Percentiles rank a stretch among this genome's conserved stretches.
phyloP scores from a whole-genome alignment of 495 filamentous ascomycete species.

The Aspergillus diversus region DNA sequence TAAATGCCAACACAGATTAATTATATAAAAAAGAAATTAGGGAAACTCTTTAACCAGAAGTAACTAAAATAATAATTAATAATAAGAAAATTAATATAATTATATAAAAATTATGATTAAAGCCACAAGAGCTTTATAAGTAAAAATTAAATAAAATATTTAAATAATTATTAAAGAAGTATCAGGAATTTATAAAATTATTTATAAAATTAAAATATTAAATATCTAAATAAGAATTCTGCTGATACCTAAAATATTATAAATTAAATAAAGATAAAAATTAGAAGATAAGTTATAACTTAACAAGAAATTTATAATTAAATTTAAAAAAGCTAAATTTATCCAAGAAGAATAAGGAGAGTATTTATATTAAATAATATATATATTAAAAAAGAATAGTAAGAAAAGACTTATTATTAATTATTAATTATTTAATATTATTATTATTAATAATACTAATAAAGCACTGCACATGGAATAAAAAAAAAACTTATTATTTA shows the following conservation, averaged over 20 bases:
- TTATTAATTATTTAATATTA: neutral
- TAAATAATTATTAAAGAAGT: neutral
- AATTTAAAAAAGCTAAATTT: neutral
- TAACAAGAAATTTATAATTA: neutral
- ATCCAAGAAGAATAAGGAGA: too few relatives aligned
- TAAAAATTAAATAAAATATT: too few relatives aligned
- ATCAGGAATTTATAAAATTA: neutral
- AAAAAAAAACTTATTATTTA: neutral
- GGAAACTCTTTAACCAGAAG: too few relatives aligned
- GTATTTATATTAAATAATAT: neutral
- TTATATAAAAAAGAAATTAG: too few relatives aligned
- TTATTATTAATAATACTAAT: slow-evolving; percentile 3
- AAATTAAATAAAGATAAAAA: neutral
- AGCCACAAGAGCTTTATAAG: too few relatives aligned
- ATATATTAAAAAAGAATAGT: neutral
- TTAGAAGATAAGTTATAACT: neutral
- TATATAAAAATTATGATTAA: too few relatives aligned
- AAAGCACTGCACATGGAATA: neutral
- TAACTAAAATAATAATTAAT: neutral
- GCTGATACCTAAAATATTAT: neutral
- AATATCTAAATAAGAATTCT: too few relatives aligned
- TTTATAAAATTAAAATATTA: too few relatives aligned
- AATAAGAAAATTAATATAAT: too few relatives aligned
- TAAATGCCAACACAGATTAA: too few relatives aligned
- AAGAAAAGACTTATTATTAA: neutral